Evolutionary conservation across 192 early-diverging fungal species (phyloP), one percentile per base, ranked within the genome.

Genomic region (Coemansia sp.): DNA sequence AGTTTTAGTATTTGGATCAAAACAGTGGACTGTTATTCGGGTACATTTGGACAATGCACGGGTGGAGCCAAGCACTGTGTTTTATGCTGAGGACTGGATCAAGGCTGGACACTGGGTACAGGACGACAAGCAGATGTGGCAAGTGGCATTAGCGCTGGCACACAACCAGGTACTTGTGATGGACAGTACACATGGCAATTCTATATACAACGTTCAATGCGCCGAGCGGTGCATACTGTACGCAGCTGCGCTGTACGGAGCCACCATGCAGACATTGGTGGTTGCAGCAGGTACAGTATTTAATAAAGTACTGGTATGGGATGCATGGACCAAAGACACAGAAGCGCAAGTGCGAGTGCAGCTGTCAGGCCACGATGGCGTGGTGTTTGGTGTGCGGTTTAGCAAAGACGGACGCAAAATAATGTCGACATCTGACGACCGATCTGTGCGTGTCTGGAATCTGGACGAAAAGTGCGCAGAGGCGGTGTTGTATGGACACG

Each of bases 201-300:
- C 63, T 1, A 49, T 86, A 1, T 72, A 79, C 17, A 51, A 52
- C 1, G 71, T 84, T 6, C 83, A 87, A 60, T 92, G 89, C 29
- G 72, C 83, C 23, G 87, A 88, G 47, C 85, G 76, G 22, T 90
- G 89, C 55, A 89, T 92, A 23, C 62, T 94, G 37, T 93, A 93
- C 70, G 84, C 89, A 1, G 91, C 91, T 0, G 83, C 87, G 39
- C 87, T 94, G 41, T 84, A 79, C 60, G 89, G 89, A n/a, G 58
- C 66, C 5, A 86, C 79, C 0, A 27, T 75, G 10, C 75, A 71
- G 10, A 69, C 66, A 0, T 50, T 93, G 4, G 62, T 73, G 15
- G 73, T 93, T 12, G 89, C 88, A 0, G 86, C 87, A 0, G 93
- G 93, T 0, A 95, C 93, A 5, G 91, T 93, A 5, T 95, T 93